Percentiles rank a stretch among this genome's conserved stretches.
Evolutionary conservation across 345 rosid species (phyloP).

Genomic region (Nephelium lappaceum): DNA sequence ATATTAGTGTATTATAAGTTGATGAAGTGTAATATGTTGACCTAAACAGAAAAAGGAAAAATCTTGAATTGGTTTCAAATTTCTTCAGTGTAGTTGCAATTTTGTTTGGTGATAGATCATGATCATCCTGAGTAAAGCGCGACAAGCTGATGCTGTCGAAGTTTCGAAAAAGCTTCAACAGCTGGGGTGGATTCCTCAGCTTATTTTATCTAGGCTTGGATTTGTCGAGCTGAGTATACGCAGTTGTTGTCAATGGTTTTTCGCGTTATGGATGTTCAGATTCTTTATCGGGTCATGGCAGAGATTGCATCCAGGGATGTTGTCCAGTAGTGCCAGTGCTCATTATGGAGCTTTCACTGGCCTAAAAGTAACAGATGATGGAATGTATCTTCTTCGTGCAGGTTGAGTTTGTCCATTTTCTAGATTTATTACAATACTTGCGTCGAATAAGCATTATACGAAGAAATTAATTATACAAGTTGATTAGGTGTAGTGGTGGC

Average conservation of each 20-base stretch:
- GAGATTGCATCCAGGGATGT: conserved; percentile 89
- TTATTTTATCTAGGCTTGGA: conserved; percentile 72
- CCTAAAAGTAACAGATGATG: conserved; percentile 75
- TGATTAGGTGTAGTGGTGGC: background rate
- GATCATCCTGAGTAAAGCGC: conserved; percentile 84
- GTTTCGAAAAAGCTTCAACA: conserved; percentile 65
- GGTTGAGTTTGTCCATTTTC: conserved; percentile 44
- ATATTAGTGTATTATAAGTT: too few species aligned
- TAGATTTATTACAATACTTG: background rate
- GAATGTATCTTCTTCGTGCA: conserved; percentile 95
- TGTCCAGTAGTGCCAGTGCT: too few species aligned
- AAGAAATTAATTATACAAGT: background rate
- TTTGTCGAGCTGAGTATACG: background rate
- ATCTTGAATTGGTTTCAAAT: background rate
- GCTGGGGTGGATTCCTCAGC: conserved; percentile 90
- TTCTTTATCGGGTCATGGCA: conserved; percentile 18
- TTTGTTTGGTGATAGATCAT: conserved; percentile 54
- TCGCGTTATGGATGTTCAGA: conserved; percentile 1
- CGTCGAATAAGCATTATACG: background rate
- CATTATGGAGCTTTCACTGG: conserved; percentile 95
- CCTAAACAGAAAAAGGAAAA: background rate
- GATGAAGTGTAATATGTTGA: background rate
- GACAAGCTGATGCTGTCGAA: conserved; percentile 64
- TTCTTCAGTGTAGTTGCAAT: background rate
- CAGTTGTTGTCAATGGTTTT: background rate